A percentile compares a stretch with the other conserved stretches of the same genome.
phyloP scores from a whole-genome alignment of 139 green algal species.

The Limnomonas spitsbergensis region DNA sequence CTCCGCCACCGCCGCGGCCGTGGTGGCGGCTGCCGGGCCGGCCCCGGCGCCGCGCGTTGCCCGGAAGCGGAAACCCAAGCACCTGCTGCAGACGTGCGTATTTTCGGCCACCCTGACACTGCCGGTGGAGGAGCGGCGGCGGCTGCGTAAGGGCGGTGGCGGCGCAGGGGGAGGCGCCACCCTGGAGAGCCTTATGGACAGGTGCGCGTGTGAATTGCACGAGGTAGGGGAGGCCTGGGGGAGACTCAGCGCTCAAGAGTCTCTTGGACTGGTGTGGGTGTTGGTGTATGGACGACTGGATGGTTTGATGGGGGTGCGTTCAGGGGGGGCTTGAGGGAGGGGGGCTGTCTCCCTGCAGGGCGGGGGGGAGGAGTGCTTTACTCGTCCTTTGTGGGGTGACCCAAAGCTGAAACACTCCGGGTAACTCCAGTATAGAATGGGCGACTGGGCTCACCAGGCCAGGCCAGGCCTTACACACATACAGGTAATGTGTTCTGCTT shows the following conservation, averaged over 20 bases:
- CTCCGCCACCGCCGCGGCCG: neutral
- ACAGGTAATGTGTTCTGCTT: too few species aligned
- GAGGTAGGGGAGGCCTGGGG: neutral
- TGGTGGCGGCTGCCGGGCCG: neutral
- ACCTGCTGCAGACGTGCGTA: conserved; percentile 81
- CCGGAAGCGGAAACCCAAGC: conserved; percentile 3
- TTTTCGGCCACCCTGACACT: conserved; percentile 96
- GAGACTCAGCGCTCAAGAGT: neutral
- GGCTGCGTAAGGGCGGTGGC: conserved; percentile 63
- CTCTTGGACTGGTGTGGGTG: too few species aligned
- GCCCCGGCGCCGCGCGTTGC: neutral
- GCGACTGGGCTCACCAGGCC: too few species aligned
- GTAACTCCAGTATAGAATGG: too few species aligned
- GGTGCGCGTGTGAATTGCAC: conserved; percentile 17
- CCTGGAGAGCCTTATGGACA: conserved; percentile 81
- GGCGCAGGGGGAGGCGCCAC: conserved; percentile 58
- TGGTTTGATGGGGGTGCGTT: too few species aligned
- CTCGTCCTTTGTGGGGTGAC: too few species aligned
- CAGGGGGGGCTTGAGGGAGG: too few species aligned
- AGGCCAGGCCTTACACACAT: too few species aligned
- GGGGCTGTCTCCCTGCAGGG: too few species aligned
- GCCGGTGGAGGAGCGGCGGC: conserved; percentile 65
- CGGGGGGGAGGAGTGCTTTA: too few species aligned
- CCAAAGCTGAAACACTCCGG: too few species aligned
- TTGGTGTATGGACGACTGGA: too few species aligned